Percentiles rank a stretch among this genome's conserved stretches.
Conservation (phyloP, 2,329 filamentous ascomycete genomes). For the Biscogniauxia marginata region DNA sequence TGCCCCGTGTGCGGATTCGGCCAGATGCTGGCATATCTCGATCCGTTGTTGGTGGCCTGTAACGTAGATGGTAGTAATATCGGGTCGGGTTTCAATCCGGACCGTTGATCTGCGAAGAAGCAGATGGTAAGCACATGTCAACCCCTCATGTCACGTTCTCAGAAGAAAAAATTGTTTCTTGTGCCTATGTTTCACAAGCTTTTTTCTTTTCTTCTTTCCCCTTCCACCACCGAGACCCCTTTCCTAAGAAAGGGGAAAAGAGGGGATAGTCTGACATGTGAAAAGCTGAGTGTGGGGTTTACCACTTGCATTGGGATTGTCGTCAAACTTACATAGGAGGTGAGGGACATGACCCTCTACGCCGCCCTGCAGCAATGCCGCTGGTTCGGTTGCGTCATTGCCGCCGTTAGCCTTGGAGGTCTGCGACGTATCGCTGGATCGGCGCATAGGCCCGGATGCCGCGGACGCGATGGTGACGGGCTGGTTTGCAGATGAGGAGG, state of each 20-base stretch:
- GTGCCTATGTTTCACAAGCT: slow-evolving; percentile 10
- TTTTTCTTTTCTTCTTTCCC: slow-evolving; percentile 4
- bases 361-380: slow-evolving; percentile 21
- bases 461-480: slow-evolving; percentile 37
- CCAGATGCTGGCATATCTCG: slow-evolving; percentile 33
- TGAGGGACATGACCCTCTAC: slow-evolving; percentile 46
- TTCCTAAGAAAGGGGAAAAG: not conserved
- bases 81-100: slow-evolving; percentile 30
- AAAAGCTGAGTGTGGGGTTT: slow-evolving; percentile 20
- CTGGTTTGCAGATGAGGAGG: slow-evolving; percentile 20
- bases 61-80: slow-evolving; percentile 30
- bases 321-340: slow-evolving; percentile 45
- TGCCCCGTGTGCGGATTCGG: slow-evolving; percentile 30
- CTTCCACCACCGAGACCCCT: not conserved
- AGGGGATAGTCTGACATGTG: slow-evolving; percentile 25
- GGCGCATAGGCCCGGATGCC: slow-evolving; percentile 27
- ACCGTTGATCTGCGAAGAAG: slow-evolving; percentile 27
- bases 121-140: slow-evolving; percentile 28
- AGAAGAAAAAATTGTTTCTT: not conserved
- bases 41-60: slow-evolving; percentile 27
- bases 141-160: slow-evolving; percentile 7
- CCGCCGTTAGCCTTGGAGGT: slow-evolving; percentile 15
- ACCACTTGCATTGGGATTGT: slow-evolving; percentile 9
- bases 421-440: slow-evolving; percentile 25
- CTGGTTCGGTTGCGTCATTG: slow-evolving; percentile 25